phyloP scores from a whole-genome alignment of 805 yeast genomes.

The Kuraishia ogatae region DNA sequence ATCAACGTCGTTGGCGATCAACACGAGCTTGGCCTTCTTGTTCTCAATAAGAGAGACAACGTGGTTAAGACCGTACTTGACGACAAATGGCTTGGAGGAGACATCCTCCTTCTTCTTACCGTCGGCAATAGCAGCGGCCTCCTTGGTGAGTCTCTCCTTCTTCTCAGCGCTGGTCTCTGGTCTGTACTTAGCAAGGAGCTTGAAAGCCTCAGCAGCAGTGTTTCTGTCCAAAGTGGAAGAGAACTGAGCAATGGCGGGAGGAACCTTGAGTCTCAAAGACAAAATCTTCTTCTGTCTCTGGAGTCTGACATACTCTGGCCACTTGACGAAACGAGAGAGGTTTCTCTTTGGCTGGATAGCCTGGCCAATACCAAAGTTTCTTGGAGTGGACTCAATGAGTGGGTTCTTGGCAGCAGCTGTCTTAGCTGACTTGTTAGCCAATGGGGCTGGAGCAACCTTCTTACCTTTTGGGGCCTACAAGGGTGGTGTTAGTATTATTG shows the following conservation, averaged over 20 bases:
- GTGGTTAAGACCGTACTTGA: slow-evolving; percentile 98
- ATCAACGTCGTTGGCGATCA: slow-evolving; percentile 98
- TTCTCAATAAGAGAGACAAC: slow-evolving; percentile 94
- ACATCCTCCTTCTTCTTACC: slow-evolving; percentile 97
- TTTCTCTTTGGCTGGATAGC: slow-evolving; percentile 90
- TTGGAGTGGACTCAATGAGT: slow-evolving; percentile 81
- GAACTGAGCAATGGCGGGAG: slow-evolving; percentile 97
- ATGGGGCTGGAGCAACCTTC: slow-evolving; percentile 98
- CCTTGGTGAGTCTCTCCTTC: slow-evolving; percentile 98
- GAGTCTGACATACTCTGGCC: slow-evolving; percentile 98
- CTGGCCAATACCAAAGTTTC: slow-evolving; percentile 96
- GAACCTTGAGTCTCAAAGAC: slow-evolving; percentile 94
- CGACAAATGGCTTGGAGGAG: slow-evolving; percentile 93
- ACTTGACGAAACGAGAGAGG: slow-evolving; percentile 94
- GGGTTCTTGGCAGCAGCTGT: slow-evolving; percentile 60
- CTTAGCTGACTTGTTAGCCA: slow-evolving; percentile 64
- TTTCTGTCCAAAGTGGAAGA: slow-evolving; percentile 95
- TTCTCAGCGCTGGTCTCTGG: slow-evolving; percentile 97
- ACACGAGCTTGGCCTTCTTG: slow-evolving; percentile 96
- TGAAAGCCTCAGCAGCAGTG: slow-evolving; percentile 96
- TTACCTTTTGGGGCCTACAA: slow-evolving; percentile 19
- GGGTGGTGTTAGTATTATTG: slow-evolving; percentile 10
- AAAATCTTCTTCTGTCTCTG: slow-evolving; percentile 99
- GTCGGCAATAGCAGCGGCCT: slow-evolving; percentile 98
- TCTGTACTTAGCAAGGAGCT: slow-evolving; percentile 97